Conservation (phyloP, 1,284 basidiomycete genomes). For the Cutaneotrichosporon sp. region DNA sequence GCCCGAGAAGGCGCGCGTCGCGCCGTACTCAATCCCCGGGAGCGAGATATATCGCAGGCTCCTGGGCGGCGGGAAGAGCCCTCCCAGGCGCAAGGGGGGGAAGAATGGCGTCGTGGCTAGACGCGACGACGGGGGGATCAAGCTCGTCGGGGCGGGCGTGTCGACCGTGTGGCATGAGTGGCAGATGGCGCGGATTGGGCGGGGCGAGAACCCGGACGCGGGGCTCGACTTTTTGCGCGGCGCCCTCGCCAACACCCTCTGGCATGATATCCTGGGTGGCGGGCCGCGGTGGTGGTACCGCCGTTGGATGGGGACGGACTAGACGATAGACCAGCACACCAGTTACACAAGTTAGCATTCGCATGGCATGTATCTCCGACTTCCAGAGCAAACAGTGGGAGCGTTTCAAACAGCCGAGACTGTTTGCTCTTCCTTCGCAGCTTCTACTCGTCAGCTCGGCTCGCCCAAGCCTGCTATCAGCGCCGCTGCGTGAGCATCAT, state of each 20-base stretch:
- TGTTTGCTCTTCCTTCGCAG: no score
- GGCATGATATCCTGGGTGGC: conserved; percentile 37
- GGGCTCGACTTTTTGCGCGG: conserved; percentile 37
- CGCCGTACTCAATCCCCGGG: conserved; percentile 38
- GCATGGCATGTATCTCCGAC: not conserved
- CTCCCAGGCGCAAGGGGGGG: not conserved
- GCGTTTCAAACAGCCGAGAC: no score
- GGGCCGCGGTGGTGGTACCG: conserved; percentile 29
- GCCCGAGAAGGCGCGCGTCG: conserved; percentile 27
- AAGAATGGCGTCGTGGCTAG: not conserved
- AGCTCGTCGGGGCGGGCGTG: conserved; percentile 46
- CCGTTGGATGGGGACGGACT: conserved; percentile 15
- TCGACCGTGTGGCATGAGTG: conserved; percentile 51
- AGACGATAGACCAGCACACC: conserved; percentile 1
- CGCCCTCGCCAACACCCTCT: conserved; percentile 33
- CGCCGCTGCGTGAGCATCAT: no score
- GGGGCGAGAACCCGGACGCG: conserved; percentile 41
- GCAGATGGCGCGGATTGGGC: conserved; percentile 44
- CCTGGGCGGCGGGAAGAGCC: conserved; percentile 30
- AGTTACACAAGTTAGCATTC: not conserved
- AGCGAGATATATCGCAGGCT: conserved; percentile 25
- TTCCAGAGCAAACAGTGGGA: no score
- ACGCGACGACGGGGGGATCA: conserved; percentile 27
- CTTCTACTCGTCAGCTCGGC: no score
- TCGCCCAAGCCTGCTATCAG: no score